These are phyloP conservation scores for Flagelloscypha sp. DNA, from an alignment of 768 basidiomycete species.

Conservation along the genomic window DNA sequence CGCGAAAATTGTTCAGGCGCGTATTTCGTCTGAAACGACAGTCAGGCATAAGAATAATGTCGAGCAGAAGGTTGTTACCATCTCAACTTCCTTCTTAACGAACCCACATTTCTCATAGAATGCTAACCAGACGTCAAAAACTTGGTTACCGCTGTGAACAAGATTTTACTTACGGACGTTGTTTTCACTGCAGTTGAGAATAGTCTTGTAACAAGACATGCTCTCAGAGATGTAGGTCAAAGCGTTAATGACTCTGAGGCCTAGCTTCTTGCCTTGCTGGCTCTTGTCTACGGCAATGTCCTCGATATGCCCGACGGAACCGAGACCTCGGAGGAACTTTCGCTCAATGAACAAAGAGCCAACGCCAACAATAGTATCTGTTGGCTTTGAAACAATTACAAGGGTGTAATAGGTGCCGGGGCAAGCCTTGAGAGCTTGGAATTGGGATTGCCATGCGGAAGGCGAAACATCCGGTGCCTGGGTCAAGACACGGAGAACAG, in stretches of 20 bases:
- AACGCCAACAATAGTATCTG: constrained; percentile 75
- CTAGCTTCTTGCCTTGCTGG: constrained; percentile 89
- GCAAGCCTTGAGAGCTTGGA: constrained; percentile 45
- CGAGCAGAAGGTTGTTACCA: constrained; percentile 40
- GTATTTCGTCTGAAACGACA: constrained; percentile 44
- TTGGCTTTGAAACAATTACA: constrained; percentile 69
- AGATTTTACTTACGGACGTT: constrained; percentile 76
- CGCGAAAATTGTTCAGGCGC: constrained; percentile 33
- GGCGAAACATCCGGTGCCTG: constrained; percentile 60
- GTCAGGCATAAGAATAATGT: constrained; percentile 4
- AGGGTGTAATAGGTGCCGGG: constrained; percentile 72
- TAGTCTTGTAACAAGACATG: constrained; percentile 90
- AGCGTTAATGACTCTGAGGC: constrained; percentile 78
- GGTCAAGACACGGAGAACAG: constrained; percentile 66
- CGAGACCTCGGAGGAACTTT: constrained; percentile 86
- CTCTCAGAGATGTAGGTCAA: constrained; percentile 78
- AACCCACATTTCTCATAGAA: constrained; percentile 98
- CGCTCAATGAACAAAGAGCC: constrained; percentile 86
- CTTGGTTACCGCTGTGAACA: too few species aligned
- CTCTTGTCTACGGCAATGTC: constrained; percentile 89
- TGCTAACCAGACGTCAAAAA: constrained; percentile 36
- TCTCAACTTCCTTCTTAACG: constrained; percentile 85
- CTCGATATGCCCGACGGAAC: constrained; percentile 91
- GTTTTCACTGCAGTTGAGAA: constrained; percentile 84
- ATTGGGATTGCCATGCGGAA: constrained; percentile 62